phyloP scores from a whole-genome alignment of 495 filamentous ascomycete genomes.

The Rostrohypoxylon terebratum region DNA sequence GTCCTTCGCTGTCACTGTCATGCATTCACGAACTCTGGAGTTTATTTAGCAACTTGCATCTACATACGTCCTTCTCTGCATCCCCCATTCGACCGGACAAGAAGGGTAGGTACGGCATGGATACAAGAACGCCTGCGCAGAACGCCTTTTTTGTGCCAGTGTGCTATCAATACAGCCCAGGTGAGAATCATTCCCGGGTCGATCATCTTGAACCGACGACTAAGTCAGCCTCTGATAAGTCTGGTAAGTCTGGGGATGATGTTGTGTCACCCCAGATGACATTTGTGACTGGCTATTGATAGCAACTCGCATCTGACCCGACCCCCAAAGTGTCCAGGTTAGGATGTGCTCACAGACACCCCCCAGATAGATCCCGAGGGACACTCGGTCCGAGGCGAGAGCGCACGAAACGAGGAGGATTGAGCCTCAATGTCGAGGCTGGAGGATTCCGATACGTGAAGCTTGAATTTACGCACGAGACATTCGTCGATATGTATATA shows the following conservation, averaged over 20 bases:
- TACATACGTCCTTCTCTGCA: slow-evolving; percentile 25
- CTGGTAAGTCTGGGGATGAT: slow-evolving; percentile 35
- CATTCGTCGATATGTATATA: background rate
- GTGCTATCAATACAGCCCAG: slow-evolving; percentile 13
- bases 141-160: background rate
- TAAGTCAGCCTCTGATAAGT: slow-evolving; percentile 29
- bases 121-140: slow-evolving; percentile 24
- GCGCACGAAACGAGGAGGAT: background rate
- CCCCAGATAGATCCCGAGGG: slow-evolving; percentile 2
- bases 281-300: slow-evolving; percentile 30
- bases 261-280: slow-evolving; percentile 34
- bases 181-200: slow-evolving; percentile 24
- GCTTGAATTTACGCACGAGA: background rate
- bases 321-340: slow-evolving; percentile 28
- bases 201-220: slow-evolving; percentile 18
- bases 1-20: slow-evolving; percentile 22
- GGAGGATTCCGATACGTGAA: background rate
- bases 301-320: slow-evolving; percentile 35
- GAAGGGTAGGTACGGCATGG: slow-evolving; percentile 7
- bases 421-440: slow-evolving; percentile 33
- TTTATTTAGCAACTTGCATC: slow-evolving; percentile 41
- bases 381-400: slow-evolving; percentile 22
- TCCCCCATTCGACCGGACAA: slow-evolving; percentile 26
- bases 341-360: slow-evolving; percentile 6
- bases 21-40: slow-evolving; percentile 32